Conservation (phyloP, 177 flowering plant species). For the Vitis hybrid region DNA sequence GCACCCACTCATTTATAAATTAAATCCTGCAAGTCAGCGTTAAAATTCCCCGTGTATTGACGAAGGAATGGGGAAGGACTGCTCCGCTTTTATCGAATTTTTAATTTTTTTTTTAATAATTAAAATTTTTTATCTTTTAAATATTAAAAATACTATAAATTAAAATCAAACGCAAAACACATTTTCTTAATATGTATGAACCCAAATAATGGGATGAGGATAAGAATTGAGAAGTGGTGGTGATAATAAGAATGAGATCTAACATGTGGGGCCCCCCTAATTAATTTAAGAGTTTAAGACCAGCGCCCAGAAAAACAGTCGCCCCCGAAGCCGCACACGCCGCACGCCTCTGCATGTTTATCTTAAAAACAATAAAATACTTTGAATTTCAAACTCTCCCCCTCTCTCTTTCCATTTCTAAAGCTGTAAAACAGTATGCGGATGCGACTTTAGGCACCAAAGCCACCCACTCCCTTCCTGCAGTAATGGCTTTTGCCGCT, state of each 20-base stretch:
- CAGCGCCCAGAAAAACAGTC: slow-evolving; percentile 16
- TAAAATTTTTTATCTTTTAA: too few species aligned
- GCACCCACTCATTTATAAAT: too few species aligned
- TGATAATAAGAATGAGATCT: background rate
- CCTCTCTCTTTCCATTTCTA: slow-evolving; percentile 4
- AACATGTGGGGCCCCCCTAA: background rate
- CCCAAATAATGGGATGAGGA: too few species aligned
- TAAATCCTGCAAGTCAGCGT: too few species aligned
- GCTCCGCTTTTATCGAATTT: too few species aligned
- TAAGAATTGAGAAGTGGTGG: too few species aligned
- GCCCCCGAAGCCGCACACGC: slow-evolving; percentile 14
- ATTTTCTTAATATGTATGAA: too few species aligned
- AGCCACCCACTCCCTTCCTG: background rate
- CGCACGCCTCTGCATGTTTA: slow-evolving; percentile 10
- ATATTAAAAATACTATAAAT: too few species aligned
- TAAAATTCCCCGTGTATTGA: too few species aligned
- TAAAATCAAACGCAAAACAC: too few species aligned
- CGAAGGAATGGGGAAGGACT: too few species aligned
- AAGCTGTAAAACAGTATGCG: slow-evolving; percentile 13
- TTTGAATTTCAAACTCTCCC: slow-evolving; percentile 1
- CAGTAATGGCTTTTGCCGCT: slow-evolving; percentile 21
- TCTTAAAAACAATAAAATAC: background rate
- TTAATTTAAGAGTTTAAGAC: slow-evolving; percentile 1
- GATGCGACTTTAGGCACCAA: slow-evolving; percentile 3
- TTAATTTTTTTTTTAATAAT: too few species aligned